phyloP scores from a whole-genome alignment of 1,284 basidiomycete species.

The Pyrrhoderma lamaoense region DNA sequence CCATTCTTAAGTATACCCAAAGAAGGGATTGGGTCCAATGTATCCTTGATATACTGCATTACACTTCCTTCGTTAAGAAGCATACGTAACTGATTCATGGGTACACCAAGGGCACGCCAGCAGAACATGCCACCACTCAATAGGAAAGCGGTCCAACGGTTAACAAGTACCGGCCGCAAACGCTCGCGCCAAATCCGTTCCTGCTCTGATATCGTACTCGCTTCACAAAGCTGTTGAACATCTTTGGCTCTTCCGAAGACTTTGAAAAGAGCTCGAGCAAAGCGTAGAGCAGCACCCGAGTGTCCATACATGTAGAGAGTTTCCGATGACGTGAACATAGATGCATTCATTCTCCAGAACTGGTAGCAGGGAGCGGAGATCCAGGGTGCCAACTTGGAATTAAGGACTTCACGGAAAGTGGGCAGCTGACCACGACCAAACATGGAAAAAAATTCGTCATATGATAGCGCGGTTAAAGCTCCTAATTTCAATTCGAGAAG shows the following conservation, averaged over 20 bases:
- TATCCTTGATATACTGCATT: slow-evolving; percentile 53
- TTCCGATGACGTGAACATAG: slow-evolving; percentile 49
- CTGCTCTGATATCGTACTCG: slow-evolving; percentile 54
- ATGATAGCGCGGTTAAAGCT: slow-evolving; percentile 52
- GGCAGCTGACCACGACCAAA: slow-evolving; percentile 66
- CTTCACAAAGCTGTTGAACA: slow-evolving; percentile 51
- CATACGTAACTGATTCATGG: slow-evolving; percentile 67
- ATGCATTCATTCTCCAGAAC: slow-evolving; percentile 68
- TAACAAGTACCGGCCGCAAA: slow-evolving; percentile 60
- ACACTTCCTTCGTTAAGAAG: slow-evolving; percentile 59
- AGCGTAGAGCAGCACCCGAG: slow-evolving; percentile 62
- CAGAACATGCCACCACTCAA: slow-evolving; percentile 63
- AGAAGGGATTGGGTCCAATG: slow-evolving; percentile 56
- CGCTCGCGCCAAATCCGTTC: slow-evolving; percentile 56
- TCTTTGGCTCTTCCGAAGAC: slow-evolving; percentile 54
- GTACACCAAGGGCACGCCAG: slow-evolving; percentile 81
- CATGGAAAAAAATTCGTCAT: slow-evolving; percentile 66
- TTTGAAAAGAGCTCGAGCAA: slow-evolving; percentile 56
- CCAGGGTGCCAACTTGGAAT: slow-evolving; percentile 60
- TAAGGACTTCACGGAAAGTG: slow-evolving; percentile 59
- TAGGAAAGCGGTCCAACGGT: slow-evolving; percentile 56
- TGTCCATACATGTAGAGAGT: slow-evolving; percentile 60
- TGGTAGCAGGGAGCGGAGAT: slow-evolving; percentile 72
- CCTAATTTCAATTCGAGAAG: slow-evolving; percentile 77
- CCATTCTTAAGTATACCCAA: slow-evolving; percentile 46